Percentiles rank a stretch among this genome's conserved stretches.
These are phyloP conservation scores for Dendrobium catenatum DNA, from an alignment of 106 monocot genomes.

Conservation along the genomic window DNA sequence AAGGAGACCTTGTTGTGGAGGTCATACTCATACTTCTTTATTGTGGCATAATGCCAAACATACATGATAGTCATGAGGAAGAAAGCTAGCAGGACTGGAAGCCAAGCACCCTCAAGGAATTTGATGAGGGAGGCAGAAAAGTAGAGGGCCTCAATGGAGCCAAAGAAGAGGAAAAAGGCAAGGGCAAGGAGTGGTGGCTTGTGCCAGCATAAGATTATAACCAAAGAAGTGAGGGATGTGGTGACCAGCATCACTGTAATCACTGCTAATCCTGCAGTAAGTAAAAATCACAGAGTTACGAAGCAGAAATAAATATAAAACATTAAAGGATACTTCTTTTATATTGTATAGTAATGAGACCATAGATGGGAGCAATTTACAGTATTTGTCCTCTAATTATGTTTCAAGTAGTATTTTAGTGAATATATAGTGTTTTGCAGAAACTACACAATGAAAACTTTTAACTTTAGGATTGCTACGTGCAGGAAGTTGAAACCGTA, in stretches of 20 bases:
- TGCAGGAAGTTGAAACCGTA: too few species aligned
- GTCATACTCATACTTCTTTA: conserved; percentile 55
- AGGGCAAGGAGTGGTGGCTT: conserved; percentile 56
- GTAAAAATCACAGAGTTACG: too few species aligned
- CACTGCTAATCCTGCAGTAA: conserved; percentile 41
- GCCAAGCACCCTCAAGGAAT: conserved; percentile 65
- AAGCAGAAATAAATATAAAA: too few species aligned
- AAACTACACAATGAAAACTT: too few species aligned
- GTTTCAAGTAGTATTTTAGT: too few species aligned
- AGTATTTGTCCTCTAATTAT: too few species aligned
- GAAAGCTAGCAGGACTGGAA: conserved; percentile 54
- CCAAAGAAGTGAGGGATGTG: conserved; percentile 55
- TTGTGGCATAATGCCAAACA: conserved; percentile 53
- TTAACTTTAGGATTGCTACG: too few species aligned
- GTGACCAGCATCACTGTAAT: conserved; percentile 72
- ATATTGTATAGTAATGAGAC: too few species aligned
- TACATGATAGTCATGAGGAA: conserved; percentile 56
- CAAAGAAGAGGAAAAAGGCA: conserved; percentile 47
- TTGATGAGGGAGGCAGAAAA: conserved; percentile 66
- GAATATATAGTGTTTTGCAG: too few species aligned
- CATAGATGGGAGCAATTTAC: too few species aligned
- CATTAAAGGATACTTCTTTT: too few species aligned
- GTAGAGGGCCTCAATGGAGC: conserved; percentile 52
- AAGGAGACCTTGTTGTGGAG: conserved; percentile 66
- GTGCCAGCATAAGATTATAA: conserved; percentile 57